These are phyloP conservation scores for Chenopodium formosanum DNA, from an alignment of 148 eudicot species.

Conservation along the genomic window DNA sequence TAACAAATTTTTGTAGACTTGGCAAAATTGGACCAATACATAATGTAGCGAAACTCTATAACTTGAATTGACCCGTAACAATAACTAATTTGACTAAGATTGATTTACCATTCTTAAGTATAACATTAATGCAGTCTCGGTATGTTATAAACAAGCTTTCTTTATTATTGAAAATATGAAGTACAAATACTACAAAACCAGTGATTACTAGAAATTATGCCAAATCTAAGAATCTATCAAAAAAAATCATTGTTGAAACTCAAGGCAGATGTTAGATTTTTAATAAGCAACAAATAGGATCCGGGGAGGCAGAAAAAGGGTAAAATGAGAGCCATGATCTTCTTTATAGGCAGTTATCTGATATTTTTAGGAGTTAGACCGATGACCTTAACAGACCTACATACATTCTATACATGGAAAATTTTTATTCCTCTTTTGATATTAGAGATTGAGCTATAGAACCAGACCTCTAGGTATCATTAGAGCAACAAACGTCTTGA, in stretches of 20 bases:
- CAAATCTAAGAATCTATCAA: slow-evolving; percentile 1
- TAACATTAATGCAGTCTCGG: background rate
- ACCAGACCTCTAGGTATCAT: background rate
- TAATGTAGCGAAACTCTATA: too few species aligned
- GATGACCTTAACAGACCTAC: background rate
- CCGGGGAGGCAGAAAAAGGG: background rate
- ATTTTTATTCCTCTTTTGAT: too few species aligned
- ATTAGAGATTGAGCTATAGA: too few species aligned
- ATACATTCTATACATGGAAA: background rate
- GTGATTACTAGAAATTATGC: background rate
- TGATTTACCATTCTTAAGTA: too few species aligned
- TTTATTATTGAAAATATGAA: background rate
- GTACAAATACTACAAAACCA: too few species aligned
- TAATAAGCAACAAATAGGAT: background rate
- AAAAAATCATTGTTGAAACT: background rate
- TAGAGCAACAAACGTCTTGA: slow-evolving; percentile 6
- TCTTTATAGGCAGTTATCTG: background rate
- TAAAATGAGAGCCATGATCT: background rate
- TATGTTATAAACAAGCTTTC: slow-evolving; percentile 1
- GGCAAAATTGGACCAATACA: background rate
- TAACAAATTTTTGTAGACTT: too few species aligned
- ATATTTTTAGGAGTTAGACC: background rate
- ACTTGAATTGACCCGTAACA: too few species aligned
- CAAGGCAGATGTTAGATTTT: background rate
- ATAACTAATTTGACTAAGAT: too few species aligned